Evolutionary conservation across 352 stramenopile species (phyloP), one percentile per base, ranked within the genome.

Genomic region (Aphanomyces astaci): DNA sequence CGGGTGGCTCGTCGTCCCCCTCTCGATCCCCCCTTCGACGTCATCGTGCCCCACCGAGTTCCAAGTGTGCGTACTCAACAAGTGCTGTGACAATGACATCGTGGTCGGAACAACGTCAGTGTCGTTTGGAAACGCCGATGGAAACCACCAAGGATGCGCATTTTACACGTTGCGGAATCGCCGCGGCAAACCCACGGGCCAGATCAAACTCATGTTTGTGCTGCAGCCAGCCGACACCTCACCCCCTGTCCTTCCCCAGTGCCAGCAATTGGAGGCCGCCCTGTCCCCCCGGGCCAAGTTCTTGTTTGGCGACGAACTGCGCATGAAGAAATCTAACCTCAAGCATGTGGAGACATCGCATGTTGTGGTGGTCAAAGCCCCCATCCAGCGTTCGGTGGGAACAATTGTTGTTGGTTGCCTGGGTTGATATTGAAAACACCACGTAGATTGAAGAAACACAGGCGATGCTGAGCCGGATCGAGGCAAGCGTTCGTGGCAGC

Each of bases 151-250:
- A 7, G 25, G 31, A 10, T 68, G 62, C 39, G 62, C n/a, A 4
- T 68, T 68, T 4, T 17, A 59, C 30, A 22, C 28, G 31, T 33
- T 68, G 5, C 9, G 62, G 4, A 68, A 59, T 24, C 43, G 43
- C 17, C 30, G 48, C 2, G 62, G 62, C 4, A 59, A 68, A 27
- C 40, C 62, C 46, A 68, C 40, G 17, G 62, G 62, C 46, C 40
- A 52, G 17, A 62, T 68, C n/a, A 68, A 68, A 48, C 46, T 68
- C 11, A 11, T 68, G 43, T 68, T 39, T 31, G 28, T 68, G 2
- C 48, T 68, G 2, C 39, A 68, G 25, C 25, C 51, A 9, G 28
- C 51, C 0, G 15, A 7, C 17, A 53, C 13, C 4, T 19, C 45
- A 19, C 45, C 45, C 13, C 9, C 13, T 19, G 19, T 53, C 45